These are phyloP conservation scores for Spizellomyces sp. DNA, from an alignment of 192 early-diverging fungal genomes.

Conservation along the genomic window DNA sequence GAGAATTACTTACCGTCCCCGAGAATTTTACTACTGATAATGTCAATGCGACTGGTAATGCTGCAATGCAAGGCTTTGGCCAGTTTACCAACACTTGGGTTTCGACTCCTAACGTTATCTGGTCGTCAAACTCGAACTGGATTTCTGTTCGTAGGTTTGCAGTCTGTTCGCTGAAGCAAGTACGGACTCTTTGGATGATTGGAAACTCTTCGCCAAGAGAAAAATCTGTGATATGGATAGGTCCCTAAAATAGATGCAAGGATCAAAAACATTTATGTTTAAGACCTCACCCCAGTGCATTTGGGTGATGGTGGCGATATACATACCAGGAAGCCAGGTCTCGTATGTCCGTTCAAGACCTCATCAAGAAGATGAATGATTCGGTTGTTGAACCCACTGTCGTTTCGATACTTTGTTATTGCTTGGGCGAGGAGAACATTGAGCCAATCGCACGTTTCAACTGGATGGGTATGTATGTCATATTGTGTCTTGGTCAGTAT, in stretches of 20 bases:
- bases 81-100: constrained; percentile 94
- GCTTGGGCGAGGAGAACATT: constrained; percentile 80
- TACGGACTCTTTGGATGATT: constrained; percentile 39
- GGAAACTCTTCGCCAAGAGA: constrained; percentile 63
- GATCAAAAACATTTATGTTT: neutral
- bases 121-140: constrained; percentile 86
- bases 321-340: constrained; percentile 73
- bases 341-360: constrained; percentile 65
- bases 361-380: constrained; percentile 69
- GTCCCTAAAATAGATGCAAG: constrained; percentile 41
- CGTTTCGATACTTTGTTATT: constrained; percentile 72
- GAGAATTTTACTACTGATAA: constrained; percentile 87
- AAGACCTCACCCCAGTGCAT: neutral
- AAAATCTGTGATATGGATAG: constrained; percentile 60
- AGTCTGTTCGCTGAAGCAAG: constrained; percentile 45
- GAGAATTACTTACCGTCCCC: constrained; percentile 70
- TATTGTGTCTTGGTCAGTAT: constrained; percentile 51
- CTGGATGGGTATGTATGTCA: constrained; percentile 41
- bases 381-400: constrained; percentile 66
- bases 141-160: constrained; percentile 71
- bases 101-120: constrained; percentile 90
- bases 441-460: constrained; percentile 81
- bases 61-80: constrained; percentile 87
- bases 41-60: constrained; percentile 86
- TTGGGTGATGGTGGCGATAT: neutral